Evolutionary conservation across 2,329 filamentous ascomycete species (phyloP), one percentile per base, ranked within the genome.

Genomic region (Colletotrichum filicis): DNA sequence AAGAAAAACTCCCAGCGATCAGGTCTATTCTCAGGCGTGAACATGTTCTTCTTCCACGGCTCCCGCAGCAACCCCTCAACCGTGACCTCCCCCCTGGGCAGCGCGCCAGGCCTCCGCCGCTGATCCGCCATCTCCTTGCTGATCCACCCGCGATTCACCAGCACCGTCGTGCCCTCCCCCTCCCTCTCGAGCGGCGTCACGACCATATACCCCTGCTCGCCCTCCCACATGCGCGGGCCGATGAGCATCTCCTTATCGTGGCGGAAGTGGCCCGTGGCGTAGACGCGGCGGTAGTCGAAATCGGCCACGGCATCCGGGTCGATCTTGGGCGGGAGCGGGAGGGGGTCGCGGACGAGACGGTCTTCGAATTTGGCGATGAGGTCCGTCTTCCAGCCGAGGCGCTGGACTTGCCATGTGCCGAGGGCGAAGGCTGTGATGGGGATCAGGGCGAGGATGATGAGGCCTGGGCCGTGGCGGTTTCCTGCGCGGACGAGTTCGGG

Each of bases 241-340:
- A 99, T 92, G 65, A 99, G 87, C 95, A 99, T 99, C 86, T 99
- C 97, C 81, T 94, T 91, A 80, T 98, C 95, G 83, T 99, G 97
- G 52, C 93, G 87, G 77, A 95, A 92, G 68, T 83, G 86, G 11
- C 97, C 97, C 0, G 86, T 90, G 12, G 95, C 93, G 75, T 90
- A 89, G 62, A 99, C 94, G 68, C 94, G 90, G 74, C 97, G 90
- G 85, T 96, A 98, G 82, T 99, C 96, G 81, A 99, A 99, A 49
- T 97, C 95, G 76, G 91, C 86, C 76, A 98, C 89, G 11, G 93
- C 95, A n/a, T 87, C 85, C 0, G 94, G 93, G 80, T 98, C 95
- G 75, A 99, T 88, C 67, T 90, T 89, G 2, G 95, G 92, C 4
- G 97, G 97, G 0, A 99, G 86, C 0, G 96, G 96, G 0, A 99